Evolutionary conservation across 2,329 filamentous ascomycete species (phyloP).

Genomic region (Apiospora arundinis): DNA sequence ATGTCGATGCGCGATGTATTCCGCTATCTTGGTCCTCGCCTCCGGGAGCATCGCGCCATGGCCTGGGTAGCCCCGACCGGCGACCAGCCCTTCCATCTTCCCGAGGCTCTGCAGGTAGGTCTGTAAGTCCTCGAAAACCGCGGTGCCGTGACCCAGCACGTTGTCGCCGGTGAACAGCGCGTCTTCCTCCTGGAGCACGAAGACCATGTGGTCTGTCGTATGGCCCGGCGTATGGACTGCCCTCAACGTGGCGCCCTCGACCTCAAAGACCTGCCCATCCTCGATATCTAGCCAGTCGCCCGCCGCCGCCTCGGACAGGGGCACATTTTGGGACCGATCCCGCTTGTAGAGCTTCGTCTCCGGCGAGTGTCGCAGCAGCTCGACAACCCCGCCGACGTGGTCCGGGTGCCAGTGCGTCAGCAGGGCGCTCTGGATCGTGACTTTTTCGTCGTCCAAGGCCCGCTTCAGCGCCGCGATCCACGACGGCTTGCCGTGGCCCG

Average conservation of each 20-base stretch:
- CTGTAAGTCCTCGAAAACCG: constrained; percentile 80
- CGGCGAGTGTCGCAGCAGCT: constrained; percentile 71
- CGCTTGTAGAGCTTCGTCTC: constrained; percentile 70
- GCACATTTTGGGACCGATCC: constrained; percentile 49
- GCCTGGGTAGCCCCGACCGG: constrained; percentile 80
- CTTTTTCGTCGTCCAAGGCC: constrained; percentile 71
- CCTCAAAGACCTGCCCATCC: constrained; percentile 59
- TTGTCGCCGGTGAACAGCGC: constrained; percentile 91
- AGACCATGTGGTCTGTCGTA: constrained; percentile 80
- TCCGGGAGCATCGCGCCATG: constrained; percentile 83
- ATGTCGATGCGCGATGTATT: constrained; percentile 84
- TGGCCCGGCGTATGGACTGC: constrained; percentile 66
- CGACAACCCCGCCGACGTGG: constrained; percentile 77
- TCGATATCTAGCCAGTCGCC: constrained; percentile 59
- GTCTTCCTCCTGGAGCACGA: constrained; percentile 78
- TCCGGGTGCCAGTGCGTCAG: constrained; percentile 95
- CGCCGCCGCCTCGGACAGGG: too few relatives aligned
- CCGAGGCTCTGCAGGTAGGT: constrained; percentile 73
- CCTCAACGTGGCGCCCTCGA: constrained; percentile 49
- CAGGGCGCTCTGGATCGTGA: constrained; percentile 71
- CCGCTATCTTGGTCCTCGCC: constrained; percentile 72
- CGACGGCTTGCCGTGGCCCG: constrained; percentile 77
- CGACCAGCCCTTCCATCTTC: constrained; percentile 70
- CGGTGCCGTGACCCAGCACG: constrained; percentile 84
- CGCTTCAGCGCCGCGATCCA: constrained; percentile 74